Base-by-base conservation (phyloP, 768 basidiomycete genomes). In the Termitomyces sp. region DNA sequence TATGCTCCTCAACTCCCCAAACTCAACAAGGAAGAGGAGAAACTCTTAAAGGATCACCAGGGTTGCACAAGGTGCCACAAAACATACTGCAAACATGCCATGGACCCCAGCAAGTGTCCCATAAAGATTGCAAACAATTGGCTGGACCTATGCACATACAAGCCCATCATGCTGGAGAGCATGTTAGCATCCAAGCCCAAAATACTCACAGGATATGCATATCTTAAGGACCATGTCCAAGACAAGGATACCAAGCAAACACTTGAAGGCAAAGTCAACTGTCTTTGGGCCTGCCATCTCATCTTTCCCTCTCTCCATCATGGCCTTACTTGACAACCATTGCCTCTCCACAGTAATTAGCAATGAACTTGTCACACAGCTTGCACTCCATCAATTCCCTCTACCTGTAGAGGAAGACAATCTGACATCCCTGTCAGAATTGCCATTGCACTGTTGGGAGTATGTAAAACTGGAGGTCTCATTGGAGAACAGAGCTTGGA, bases 391-490 rank as follows among this genome's bases (percentile, higher is more conserved):
- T 7, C 25, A 29, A 12, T 48, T 48, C 29, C 29, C 47, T 31
- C 47, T 48, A 29, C 25, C 47, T 48, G 47, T 29, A 48, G 29
- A 48, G 25, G 25, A 29, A 25, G 29, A 25, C 25, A 25, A 25
- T 25, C 25, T 25, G 25, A 25, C 25, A 25, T 25, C 25, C 25
- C 25, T 25, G 47, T 29, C 25, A 5, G 47, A 48, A 48, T 48
- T 14, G 29, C 47, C 25, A 12, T 14, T 48, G 47, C 29, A 29
- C 10, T 48, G 47, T 9, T 4, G 29, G 29, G 47, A 48, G 29
- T 48, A 48, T 9, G 66, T 69, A 43, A 66, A 65, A 56, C 8
- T 69, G 40, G 59, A 60, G 20, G 14, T 67, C 14, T 67, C 62
- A 67, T 25, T 25, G 25, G 25, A 25, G 1, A 25, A 25, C 25